phyloP scores from a whole-genome alignment of 352 stramenopile species.

The Elongisporangium senticosum region DNA sequence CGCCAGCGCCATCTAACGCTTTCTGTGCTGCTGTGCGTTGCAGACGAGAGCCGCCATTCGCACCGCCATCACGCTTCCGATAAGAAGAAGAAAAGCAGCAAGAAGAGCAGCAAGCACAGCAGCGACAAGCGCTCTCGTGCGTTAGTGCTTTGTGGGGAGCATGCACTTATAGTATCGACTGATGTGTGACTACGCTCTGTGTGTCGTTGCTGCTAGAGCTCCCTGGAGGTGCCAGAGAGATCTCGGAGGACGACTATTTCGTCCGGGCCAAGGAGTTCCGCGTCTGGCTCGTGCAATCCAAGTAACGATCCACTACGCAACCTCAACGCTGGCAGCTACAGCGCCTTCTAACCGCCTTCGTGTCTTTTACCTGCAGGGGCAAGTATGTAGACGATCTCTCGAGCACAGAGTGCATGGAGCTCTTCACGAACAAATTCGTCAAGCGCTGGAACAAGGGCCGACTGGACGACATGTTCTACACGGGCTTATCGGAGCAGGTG shows the following conservation, averaged over 20 bases:
- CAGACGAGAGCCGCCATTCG: background rate
- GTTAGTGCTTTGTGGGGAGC: background rate
- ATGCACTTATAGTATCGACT: conserved; percentile 13
- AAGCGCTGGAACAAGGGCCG: conserved; percentile 57
- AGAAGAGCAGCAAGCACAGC: conserved; percentile 17
- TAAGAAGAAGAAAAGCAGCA: conserved; percentile 18
- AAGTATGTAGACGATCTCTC: conserved; percentile 74
- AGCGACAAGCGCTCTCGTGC: conserved; percentile 10
- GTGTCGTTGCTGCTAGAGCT: conserved; percentile 7
- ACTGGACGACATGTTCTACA: conserved; percentile 61
- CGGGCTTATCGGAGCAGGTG: conserved; percentile 48
- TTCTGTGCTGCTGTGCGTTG: background rate
- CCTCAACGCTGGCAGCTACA: background rate
- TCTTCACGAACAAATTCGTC: conserved; percentile 57
- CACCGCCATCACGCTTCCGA: conserved; percentile 17
- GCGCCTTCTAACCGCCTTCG: background rate
- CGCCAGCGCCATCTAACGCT: background rate
- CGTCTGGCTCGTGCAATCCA: conserved; percentile 58
- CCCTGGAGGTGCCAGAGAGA: conserved; percentile 17
- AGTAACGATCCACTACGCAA: conserved; percentile 15
- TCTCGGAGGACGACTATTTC: conserved; percentile 69
- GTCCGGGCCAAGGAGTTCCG: conserved; percentile 59
- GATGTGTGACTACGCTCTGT: conserved; percentile 2
- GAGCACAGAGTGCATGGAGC: conserved; percentile 36
- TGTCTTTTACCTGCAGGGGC: conserved; percentile 16